A percentile compares a stretch with the other conserved stretches of the same genome.
Conservation (phyloP, 129 eudicot species). For the Tanacetum coccineum region DNA sequence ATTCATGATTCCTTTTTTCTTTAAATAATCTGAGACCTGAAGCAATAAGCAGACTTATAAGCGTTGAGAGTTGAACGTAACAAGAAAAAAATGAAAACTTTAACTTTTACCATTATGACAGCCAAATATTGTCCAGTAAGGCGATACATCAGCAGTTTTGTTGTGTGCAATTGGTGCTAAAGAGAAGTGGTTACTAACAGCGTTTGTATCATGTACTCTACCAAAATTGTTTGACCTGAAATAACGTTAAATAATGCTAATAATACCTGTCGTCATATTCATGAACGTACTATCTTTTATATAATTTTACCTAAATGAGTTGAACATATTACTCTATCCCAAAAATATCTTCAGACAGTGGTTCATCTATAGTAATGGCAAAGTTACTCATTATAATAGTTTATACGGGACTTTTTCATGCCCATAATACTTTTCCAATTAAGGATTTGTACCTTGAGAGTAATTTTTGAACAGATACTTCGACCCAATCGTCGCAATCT, state of each 20-base stretch:
- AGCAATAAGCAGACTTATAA: slow-evolving; percentile 1
- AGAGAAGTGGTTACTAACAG: no score
- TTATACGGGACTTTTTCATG: no score
- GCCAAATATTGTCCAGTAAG: slow-evolving; percentile 57
- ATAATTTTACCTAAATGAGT: slow-evolving; percentile 4
- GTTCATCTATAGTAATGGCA: no score
- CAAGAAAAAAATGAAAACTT: no score
- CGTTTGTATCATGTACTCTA: not conserved
- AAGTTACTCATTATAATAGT: no score
- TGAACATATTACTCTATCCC: not conserved
- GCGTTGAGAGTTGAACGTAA: no score
- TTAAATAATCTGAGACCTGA: slow-evolving; percentile 62
- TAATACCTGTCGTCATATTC: not conserved
- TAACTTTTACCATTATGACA: slow-evolving; percentile 44
- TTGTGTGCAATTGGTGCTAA: slow-evolving; percentile 48
- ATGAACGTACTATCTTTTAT: no score
- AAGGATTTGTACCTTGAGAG: no score
- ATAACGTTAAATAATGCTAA: not conserved
- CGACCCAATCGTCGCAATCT: no score
- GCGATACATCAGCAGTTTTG: slow-evolving; percentile 50
- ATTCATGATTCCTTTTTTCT: slow-evolving; percentile 45
- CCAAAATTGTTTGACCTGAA: not conserved
- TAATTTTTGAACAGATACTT: no score
- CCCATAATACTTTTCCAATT: no score
- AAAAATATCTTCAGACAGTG: slow-evolving; percentile 4